Evolutionary conservation across 441 rosid species (phyloP).

Genomic region (Bruguiera hainesii): DNA sequence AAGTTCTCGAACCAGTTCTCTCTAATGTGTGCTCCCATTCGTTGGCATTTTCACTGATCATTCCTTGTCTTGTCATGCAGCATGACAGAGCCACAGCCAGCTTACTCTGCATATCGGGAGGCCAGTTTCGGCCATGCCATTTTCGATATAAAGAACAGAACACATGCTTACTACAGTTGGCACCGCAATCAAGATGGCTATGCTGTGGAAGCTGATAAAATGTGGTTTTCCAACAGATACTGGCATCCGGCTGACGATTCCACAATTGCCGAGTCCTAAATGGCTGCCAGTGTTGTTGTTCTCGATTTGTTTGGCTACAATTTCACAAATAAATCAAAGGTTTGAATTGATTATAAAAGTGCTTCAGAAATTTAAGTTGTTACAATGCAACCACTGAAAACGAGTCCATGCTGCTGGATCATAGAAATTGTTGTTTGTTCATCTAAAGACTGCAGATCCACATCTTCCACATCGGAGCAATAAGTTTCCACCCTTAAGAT

Average conservation of each 20-base stretch:
- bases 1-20: too few species aligned
- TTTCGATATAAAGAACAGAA: slow-evolving; percentile 61
- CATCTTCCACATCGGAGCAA: too few species aligned
- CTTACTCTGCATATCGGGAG: slow-evolving; percentile 73
- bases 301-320: background rate
- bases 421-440: too few species aligned
- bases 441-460: too few species aligned
- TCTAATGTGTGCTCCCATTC: background rate
- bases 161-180: slow-evolving; percentile 74
- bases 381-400: too few species aligned
- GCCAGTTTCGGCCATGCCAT: slow-evolving; percentile 88
- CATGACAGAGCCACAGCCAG: slow-evolving; percentile 81
- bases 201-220: slow-evolving; percentile 61
- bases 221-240: slow-evolving; percentile 71
- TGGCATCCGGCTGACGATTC: slow-evolving; percentile 64
- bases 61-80: slow-evolving; percentile 33
- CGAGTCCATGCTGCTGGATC: too few species aligned
- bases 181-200: slow-evolving; percentile 81
- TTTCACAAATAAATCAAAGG: too few species aligned
- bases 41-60: background rate
- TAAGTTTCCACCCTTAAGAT: too few species aligned
- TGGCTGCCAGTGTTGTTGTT: background rate
- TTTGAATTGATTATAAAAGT: too few species aligned
- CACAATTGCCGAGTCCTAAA: slow-evolving; percentile 3
- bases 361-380: too few species aligned